A percentile compares a stretch with the other conserved stretches of the same genome.
Evolutionary conservation across 805 yeast genomes (phyloP).

Genomic region (Candida schatavii): DNA sequence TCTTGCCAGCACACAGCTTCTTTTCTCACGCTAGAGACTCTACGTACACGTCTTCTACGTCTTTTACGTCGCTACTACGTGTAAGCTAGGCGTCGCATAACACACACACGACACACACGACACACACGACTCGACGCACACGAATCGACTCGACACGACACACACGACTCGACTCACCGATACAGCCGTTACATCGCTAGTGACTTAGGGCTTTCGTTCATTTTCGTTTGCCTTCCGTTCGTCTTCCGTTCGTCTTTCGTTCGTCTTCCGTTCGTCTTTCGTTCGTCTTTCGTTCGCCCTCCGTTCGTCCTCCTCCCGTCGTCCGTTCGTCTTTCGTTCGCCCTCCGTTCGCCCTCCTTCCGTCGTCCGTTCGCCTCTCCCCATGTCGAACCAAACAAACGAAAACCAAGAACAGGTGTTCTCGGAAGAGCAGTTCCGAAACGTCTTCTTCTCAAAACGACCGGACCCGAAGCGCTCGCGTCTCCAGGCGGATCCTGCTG

Average conservation of each 20-base stretch:
- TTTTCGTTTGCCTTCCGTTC: too few relatives aligned
- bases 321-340: not conserved
- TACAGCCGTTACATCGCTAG: too few relatives aligned
- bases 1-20: not conserved
- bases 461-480: conserved; percentile 14
- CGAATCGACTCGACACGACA: too few relatives aligned
- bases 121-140: not conserved
- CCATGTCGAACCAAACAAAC: conserved; percentile 24
- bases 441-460: conserved; percentile 21
- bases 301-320: not conserved
- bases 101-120: not conserved
- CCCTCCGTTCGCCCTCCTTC: not conserved
- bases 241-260: not conserved
- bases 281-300: too few relatives aligned
- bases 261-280: too few relatives aligned
- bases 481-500: conserved; percentile 8
- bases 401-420: conserved; percentile 32
- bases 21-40: not conserved
- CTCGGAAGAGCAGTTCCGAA: conserved; percentile 30
- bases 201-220: too few relatives aligned
- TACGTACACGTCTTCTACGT: too few relatives aligned
- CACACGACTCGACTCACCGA: too few relatives aligned
- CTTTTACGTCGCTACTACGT: too few relatives aligned
- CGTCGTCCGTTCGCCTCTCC: not conserved
- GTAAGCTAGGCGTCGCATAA: not conserved